These are phyloP conservation scores for Fusarium penzigii DNA, from an alignment of 2,329 filamentous ascomycete species.

Conservation along the genomic window DNA sequence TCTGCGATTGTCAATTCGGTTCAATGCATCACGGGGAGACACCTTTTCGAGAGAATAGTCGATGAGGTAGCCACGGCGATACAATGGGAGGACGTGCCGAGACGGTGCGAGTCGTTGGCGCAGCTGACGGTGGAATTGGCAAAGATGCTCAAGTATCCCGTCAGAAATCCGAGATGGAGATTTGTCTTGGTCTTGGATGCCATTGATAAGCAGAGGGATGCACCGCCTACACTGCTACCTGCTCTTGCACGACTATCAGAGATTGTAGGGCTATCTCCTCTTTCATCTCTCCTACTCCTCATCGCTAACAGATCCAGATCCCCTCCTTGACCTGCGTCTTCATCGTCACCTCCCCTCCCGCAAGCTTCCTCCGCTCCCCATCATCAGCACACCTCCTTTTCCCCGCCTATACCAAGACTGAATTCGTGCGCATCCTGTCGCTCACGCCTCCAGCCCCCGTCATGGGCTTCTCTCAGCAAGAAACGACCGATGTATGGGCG, in stretches of 20 bases:
- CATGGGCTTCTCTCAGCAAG: slow-evolving; percentile 51
- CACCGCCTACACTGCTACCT: slow-evolving; percentile 74
- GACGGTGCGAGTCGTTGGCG: slow-evolving; percentile 78
- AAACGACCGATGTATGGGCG: slow-evolving; percentile 71
- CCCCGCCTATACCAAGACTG: slow-evolving; percentile 76
- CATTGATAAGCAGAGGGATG: slow-evolving; percentile 82
- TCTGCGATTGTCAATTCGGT: slow-evolving; percentile 67
- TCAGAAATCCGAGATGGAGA: slow-evolving; percentile 46
- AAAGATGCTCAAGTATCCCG: slow-evolving; percentile 55
- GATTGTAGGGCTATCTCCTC: slow-evolving; percentile 56
- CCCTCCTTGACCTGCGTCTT: slow-evolving; percentile 76
- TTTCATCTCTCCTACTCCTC: slow-evolving; percentile 9
- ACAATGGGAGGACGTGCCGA: slow-evolving; percentile 48
- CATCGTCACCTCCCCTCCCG: slow-evolving; percentile 71
- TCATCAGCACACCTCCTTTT: slow-evolving; percentile 80
- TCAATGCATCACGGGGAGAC: slow-evolving; percentile 77
- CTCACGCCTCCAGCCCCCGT: slow-evolving; percentile 46
- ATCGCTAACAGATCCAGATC: slow-evolving; percentile 55
- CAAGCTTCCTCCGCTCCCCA: slow-evolving; percentile 68
- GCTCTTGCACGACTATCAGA: slow-evolving; percentile 82
- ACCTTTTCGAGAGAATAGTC: slow-evolving; percentile 73
- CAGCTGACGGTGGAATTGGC: slow-evolving; percentile 73
- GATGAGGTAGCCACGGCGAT: slow-evolving; percentile 58
- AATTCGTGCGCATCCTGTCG: slow-evolving; percentile 78
- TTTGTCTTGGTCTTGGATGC: slow-evolving; percentile 87